These are phyloP conservation scores for Sclerotinia spermophila DNA, from an alignment of 2,329 filamentous ascomycete genomes.

Conservation along the genomic window DNA sequence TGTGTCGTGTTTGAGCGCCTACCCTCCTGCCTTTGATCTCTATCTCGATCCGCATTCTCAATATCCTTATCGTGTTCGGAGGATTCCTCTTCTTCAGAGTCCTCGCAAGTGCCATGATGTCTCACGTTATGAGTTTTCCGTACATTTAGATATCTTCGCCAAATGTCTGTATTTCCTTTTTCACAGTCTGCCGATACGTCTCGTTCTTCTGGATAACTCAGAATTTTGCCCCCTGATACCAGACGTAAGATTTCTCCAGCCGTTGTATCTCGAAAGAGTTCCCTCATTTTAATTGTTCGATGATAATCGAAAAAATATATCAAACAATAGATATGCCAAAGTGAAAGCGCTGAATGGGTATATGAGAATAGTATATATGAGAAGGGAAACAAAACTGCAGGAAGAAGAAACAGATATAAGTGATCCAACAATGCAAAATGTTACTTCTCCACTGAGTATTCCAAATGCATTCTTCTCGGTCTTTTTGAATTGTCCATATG, in stretches of 20 bases:
- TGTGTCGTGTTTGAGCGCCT: background rate
- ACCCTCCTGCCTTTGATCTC: background rate
- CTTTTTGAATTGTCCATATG: background rate
- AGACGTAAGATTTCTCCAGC: background rate
- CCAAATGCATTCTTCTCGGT: background rate
- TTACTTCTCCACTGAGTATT: background rate
- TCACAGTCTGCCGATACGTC: background rate
- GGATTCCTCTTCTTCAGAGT: background rate
- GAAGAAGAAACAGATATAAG: background rate
- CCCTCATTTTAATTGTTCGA: background rate
- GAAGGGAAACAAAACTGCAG: background rate
- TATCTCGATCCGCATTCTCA: background rate
- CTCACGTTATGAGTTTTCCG: background rate
- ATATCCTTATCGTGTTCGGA: background rate
- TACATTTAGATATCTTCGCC: slow-evolving; percentile 2
- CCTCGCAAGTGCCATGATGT: background rate
- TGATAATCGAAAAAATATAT: background rate
- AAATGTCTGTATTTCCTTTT: background rate
- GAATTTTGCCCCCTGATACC: background rate
- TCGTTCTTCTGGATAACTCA: slow-evolving; percentile 3
- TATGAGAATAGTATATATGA: background rate
- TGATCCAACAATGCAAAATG: background rate
- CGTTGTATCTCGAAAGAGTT: slow-evolving; percentile 10
- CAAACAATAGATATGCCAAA: background rate
- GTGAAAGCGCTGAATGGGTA: background rate